Conservation (phyloP, 805 yeast genomes). For the Schizosaccharomyces lindneri region DNA sequence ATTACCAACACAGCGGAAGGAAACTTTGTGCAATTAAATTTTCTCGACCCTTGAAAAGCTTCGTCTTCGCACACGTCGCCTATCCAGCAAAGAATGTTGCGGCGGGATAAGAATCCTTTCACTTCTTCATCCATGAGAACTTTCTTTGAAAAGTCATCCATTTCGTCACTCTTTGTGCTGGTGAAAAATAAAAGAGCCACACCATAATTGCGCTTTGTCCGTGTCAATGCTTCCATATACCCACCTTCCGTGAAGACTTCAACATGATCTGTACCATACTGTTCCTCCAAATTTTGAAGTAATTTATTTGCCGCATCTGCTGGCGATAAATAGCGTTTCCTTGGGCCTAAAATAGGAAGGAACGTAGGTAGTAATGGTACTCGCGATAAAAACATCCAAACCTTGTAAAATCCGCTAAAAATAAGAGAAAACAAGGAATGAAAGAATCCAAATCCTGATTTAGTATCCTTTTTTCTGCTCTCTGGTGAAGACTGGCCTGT, state of each 20-base stretch:
- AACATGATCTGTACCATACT: constrained; percentile 3
- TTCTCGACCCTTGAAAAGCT: constrained; percentile 28
- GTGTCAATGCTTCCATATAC: constrained; percentile 52
- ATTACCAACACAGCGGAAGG: not conserved
- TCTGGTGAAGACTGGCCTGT: not conserved
- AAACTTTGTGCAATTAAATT: not conserved
- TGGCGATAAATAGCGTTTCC: constrained; percentile 17
- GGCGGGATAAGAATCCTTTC: constrained; percentile 22
- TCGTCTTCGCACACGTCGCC: constrained; percentile 66
- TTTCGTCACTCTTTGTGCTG: constrained; percentile 44
- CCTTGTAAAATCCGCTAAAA: constrained; percentile 4
- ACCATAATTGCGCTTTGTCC: constrained; percentile 42
- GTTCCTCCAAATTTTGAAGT: constrained; percentile 26
- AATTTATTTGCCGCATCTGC: constrained; percentile 28
- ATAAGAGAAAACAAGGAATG: not conserved
- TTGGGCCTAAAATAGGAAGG: constrained; percentile 16
- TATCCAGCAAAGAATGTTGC: constrained; percentile 55
- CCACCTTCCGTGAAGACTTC: constrained; percentile 37
- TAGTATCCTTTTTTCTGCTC: not conserved
- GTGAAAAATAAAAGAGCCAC: constrained; percentile 54
- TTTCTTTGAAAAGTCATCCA: constrained; percentile 25
- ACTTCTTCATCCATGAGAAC: constrained; percentile 30
- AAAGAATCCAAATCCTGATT: not conserved
- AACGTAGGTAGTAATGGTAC: constrained; percentile 13
- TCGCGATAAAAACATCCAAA: constrained; percentile 17